Base-by-base conservation (phyloP, 2,329 filamentous ascomycete genomes). In the Penicillium sp. region DNA sequence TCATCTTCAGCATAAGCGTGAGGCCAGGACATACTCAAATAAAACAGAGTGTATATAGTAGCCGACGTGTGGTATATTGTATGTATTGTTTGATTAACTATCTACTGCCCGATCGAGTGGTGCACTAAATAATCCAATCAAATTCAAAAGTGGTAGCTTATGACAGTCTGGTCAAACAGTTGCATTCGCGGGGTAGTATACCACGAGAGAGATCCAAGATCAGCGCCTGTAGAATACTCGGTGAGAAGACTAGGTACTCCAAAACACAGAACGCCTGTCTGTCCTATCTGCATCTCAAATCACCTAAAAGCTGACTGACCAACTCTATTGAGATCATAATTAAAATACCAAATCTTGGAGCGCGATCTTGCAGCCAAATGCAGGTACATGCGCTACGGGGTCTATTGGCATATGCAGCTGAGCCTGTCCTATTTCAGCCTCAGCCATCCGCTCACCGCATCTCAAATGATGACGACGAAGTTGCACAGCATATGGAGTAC, bases 321-420 rank as follows among this genome's bases (percentile, higher is more conserved):
- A 40, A 53, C 18, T 51, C 23, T 8, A 32, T 60, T 56, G n/a
- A 35, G 40, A 57, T 56, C 26, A 19, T 51, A 40, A 47, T 44
- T 19, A 34, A 32, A 18, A 26, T 45, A 49, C n/a, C 44, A 51
- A 42, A 23, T n/a, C 36, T 51, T 43, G 39, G 30, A 44, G 47
- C 43, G 42, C 27, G 53, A 52, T 55, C 53, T 47, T 47, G 53
- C 53, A 55, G 46, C 23, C 16, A 18, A 27, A 61, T 50, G 61
- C 60, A 62, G 56, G 61, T 64, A 64, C 56, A 26, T 61, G 56
- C 44, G 11, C 34, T 46, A 38, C 39, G n/a, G 40, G 46, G 32
- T 54, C 41, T 40, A 19, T 34, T 47, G 49, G 42, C 44, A 59
- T 53, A 49, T 53, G 57, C 51, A 35, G 39, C 48, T 55, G 47